A percentile compares a stretch with the other conserved stretches of the same genome.
These are phyloP conservation scores for Exophiala aquamarina DNA, from an alignment of 2,329 filamentous ascomycete species.

Conservation along the genomic window DNA sequence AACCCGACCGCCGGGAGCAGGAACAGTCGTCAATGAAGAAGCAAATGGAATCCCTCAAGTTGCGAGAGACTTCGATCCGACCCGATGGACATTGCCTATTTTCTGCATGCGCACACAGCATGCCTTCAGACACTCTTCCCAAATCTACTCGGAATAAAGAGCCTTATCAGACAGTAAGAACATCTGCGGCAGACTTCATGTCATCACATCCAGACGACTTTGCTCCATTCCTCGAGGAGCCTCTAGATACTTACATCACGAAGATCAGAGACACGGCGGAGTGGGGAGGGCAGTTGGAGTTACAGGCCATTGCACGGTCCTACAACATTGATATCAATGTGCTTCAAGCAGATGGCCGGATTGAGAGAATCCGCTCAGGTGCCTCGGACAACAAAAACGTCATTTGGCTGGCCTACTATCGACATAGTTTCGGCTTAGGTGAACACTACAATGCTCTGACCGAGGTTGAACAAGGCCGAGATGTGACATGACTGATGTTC, in stretches of 20 bases:
- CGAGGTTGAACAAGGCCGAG: conserved; percentile 21
- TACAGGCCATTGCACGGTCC: conserved; percentile 76
- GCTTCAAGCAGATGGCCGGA: conserved; percentile 75
- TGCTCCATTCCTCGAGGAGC: conserved; percentile 80
- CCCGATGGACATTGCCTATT: conserved; percentile 97
- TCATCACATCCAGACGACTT: conserved; percentile 74
- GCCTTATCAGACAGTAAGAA: conserved; percentile 66
- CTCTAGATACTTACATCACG: conserved; percentile 67
- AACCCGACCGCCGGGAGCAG: conserved; percentile 69
- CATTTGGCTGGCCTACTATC: conserved; percentile 92
- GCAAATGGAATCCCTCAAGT: conserved; percentile 61
- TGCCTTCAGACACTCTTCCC: conserved; percentile 39
- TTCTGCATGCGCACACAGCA: conserved; percentile 83
- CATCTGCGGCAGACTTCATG: conserved; percentile 77
- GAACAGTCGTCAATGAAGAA: conserved; percentile 71
- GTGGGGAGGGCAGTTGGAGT: conserved; percentile 93
- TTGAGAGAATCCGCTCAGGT: conserved; percentile 69
- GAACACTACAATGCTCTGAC: conserved; percentile 95
- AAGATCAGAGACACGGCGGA: conserved; percentile 86
- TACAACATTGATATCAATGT: conserved; percentile 82
- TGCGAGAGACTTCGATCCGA: conserved; percentile 75
- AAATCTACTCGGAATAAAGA: conserved; percentile 30
- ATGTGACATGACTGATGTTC: too few relatives aligned
- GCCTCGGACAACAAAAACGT: conserved; percentile 28
- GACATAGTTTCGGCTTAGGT: conserved; percentile 88